phyloP scores from a whole-genome alignment of 2,329 filamentous ascomycete genomes.

The Penicillium sumatraense region DNA sequence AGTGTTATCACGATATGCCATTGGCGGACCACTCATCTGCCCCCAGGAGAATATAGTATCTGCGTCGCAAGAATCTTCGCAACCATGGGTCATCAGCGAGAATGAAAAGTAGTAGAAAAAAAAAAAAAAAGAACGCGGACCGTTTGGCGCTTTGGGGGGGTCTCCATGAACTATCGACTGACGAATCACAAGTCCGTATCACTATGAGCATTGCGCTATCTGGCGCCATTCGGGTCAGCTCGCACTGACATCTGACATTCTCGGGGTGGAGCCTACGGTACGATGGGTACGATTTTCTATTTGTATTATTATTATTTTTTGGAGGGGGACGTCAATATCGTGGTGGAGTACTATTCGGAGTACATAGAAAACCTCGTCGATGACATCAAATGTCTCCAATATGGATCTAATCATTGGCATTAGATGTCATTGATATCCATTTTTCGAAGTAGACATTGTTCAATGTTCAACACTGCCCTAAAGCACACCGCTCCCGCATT shows the following conservation, averaged over 20 bases:
- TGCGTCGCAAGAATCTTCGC: slow-evolving; percentile 4
- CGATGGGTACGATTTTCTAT: neutral
- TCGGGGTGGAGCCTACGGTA: neutral
- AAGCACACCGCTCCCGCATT: slow-evolving; percentile 35
- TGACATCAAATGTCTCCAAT: slow-evolving; percentile 15
- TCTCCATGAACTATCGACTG: slow-evolving; percentile 14
- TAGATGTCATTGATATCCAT: neutral
- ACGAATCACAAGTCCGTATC: slow-evolving; percentile 13
- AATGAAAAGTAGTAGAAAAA: slow-evolving; percentile 2
- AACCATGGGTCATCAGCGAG: slow-evolving; percentile 12
- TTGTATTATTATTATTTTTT: neutral
- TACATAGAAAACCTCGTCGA: neutral
- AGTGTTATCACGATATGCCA: neutral
- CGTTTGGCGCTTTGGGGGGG: slow-evolving; percentile 17
- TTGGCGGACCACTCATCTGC: neutral
- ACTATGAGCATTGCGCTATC: slow-evolving; percentile 20
- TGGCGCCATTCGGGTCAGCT: slow-evolving; percentile 23
- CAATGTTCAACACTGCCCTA: too few relatives aligned
- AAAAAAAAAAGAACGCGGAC: slow-evolving; percentile 9
- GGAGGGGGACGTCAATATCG: neutral
- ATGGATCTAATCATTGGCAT: neutral
- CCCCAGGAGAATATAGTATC: neutral
- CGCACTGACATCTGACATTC: slow-evolving; percentile 37
- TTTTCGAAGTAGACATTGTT: too few relatives aligned
- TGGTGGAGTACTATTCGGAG: neutral